A percentile compares a stretch with the other conserved stretches of the same genome.
phyloP scores from a whole-genome alignment of 2,329 filamentous ascomycete species.

The Stemphylium vesicarium region DNA sequence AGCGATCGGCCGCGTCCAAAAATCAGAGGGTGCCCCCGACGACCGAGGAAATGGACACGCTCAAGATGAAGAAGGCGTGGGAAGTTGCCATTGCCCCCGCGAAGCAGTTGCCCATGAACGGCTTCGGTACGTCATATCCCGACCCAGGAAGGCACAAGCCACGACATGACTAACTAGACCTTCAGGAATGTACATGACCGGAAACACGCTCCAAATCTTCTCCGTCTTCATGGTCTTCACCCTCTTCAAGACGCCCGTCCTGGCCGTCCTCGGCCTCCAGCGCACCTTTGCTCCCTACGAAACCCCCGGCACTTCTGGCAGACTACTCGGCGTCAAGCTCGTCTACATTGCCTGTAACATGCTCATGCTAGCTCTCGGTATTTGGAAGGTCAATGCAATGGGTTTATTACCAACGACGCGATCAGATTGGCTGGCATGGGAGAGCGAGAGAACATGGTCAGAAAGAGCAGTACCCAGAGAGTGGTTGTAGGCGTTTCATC shows the following conservation, averaged over 20 bases:
- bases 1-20: constrained; percentile 45
- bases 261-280: constrained; percentile 82
- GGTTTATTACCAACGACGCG: constrained; percentile 93
- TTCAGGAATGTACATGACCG: constrained; percentile 94
- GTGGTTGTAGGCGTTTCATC: constrained; percentile 33
- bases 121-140: constrained; percentile 68
- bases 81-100: constrained; percentile 92
- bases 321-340: constrained; percentile 82
- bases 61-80: constrained; percentile 99
- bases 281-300: constrained; percentile 91
- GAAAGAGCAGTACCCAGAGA: constrained; percentile 46
- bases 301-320: constrained; percentile 74
- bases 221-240: constrained; percentile 99
- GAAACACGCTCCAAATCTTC: constrained; percentile 97
- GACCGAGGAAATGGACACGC: constrained; percentile 85
- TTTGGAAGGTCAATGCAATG: constrained; percentile 98
- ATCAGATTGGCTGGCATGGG: constrained; percentile 98
- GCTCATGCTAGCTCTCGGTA: constrained; percentile 78
- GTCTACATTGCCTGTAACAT: constrained; percentile 89
- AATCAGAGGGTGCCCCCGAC: constrained; percentile 70
- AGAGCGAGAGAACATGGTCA: constrained; percentile 66
- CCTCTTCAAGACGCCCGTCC: constrained; percentile 95
- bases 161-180: constrained; percentile 1
- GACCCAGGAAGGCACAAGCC: background rate
- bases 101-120: constrained; percentile 96